Base-by-base conservation (phyloP, 148 eudicot species). In the Talinum fruticosum region DNA sequence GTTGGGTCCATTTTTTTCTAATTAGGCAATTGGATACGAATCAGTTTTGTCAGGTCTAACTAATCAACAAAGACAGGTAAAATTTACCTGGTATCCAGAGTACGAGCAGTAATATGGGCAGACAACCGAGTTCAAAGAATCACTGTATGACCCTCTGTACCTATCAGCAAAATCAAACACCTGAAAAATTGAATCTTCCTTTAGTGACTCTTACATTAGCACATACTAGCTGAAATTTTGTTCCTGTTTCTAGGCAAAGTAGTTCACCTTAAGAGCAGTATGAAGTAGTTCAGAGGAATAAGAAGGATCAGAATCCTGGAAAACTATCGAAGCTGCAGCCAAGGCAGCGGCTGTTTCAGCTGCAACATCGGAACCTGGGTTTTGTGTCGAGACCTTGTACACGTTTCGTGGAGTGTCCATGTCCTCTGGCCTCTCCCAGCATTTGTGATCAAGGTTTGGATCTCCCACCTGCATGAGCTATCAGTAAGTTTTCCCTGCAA, bases 341-440 rank as follows among this genome's bases (percentile, higher is more conserved):
- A 95, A 57, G 37, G 98, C 97, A 26, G 97, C 97, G 21, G 98
- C 96, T 0, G 94, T 91, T 82, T 95, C 98, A 3, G 94, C 97
- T 28, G 97, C 98, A 37, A 95, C 97, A 72, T 95, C 98, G 0
- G 98, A 95, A 23, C 97, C 98, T 38, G 98, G 98, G 41, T 83
- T 92, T 64, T 81, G 88, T 33, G 87, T 10, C 4, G 91, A 66
- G 7, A 95, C 95, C 82, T 86, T 85, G 86, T 87, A 95, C 14
- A 86, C 97, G 16, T 84, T 89, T 6, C 98, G 92, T 23, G 88
- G 87, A 0, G 98, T 94, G 81, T 92, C 97, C 98, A 94, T 94
- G 81, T 94, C 98, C 81, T 94, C 98, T 0, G 98, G 98, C 75
- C 98, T 87, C 66, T 94, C 97, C 98, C 98, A 94, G 70, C 98